Base-by-base conservation (phyloP, 331 rosid species). In the Malus hybrid region DNA sequence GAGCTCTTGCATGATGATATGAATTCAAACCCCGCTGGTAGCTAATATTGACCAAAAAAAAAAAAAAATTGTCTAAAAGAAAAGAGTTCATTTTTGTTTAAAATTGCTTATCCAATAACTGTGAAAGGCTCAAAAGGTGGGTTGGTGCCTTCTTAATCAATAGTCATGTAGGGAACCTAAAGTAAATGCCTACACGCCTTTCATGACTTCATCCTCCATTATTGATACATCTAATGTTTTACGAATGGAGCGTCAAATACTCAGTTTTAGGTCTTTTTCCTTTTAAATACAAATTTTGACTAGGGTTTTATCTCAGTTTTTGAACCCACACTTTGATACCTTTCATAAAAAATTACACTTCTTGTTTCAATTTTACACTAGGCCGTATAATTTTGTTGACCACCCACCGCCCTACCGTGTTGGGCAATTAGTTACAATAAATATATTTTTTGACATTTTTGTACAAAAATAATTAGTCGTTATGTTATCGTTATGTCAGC, bases 1-100 rank as follows among this genome's bases (percentile, higher is more conserved):
- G 44, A 36, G 44, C 11, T 8, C 1, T 36, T 36, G 3, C 1
- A 36, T 36, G 44, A 36, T 0, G 11, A 0, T 0, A 0, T 8
- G 1, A 1, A 36, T 36, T 36, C 44, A 36, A 36, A 36, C 1
- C 0, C 1, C 1, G 0, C 3, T 0, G 0, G 11, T 36, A 36
- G 0, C 44, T 36, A 36, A 36, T 36, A 3, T 36, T 36, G 11
- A 36, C 1, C 24, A 24, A 24, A 24, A 0, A 1, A 1, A 34
- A 1, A 34, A 34, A 34, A 34, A 34, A 28, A 28, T 28, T 28
- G 29, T 28, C 29, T 28, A 46, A 46, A 53, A 53, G 63, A n/a
- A 57, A 57, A 10, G 28, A 22, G 28, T 11, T 58, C 0, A 4
- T 22, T 6, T 58, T 10, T 57, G 29, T n/a, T 20, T 4, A 57